phyloP scores from a whole-genome alignment of 2,329 filamentous ascomycete genomes.

The Coniochaeta sp. region DNA sequence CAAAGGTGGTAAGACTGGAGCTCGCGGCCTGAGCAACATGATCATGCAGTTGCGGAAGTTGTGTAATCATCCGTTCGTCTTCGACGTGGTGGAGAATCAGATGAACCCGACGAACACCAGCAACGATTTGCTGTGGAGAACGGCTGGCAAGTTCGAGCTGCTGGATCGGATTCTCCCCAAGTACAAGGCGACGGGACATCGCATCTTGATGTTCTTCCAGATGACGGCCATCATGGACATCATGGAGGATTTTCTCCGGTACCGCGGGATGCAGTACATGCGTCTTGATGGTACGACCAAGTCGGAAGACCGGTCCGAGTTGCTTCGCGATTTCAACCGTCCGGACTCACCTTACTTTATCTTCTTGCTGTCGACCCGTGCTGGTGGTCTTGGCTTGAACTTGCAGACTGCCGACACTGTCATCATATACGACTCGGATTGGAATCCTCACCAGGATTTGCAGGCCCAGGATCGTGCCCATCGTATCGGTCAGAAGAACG shows the following conservation, averaged over 20 bases:
- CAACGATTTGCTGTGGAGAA: slow-evolving; percentile 93
- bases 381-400: slow-evolving; percentile 94
- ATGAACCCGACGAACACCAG: slow-evolving; percentile 87
- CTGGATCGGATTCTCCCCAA: slow-evolving; percentile 89
- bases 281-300: slow-evolving; percentile 96
- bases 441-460: slow-evolving; percentile 98
- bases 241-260: slow-evolving; percentile 95
- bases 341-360: slow-evolving; percentile 91
- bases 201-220: slow-evolving; percentile 99
- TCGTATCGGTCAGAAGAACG: slow-evolving; percentile 99
- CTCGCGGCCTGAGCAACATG: slow-evolving; percentile 97
- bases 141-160: slow-evolving; percentile 93
- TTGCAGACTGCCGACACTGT: slow-evolving; percentile 96
- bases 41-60: slow-evolving; percentile 98
- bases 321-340: slow-evolving; percentile 83
- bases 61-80: slow-evolving; percentile 98
- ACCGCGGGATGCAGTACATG: slow-evolving; percentile 76
- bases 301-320: slow-evolving; percentile 89
- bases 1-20: slow-evolving; percentile 88
- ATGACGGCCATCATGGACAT: slow-evolving; percentile 99
- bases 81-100: slow-evolving; percentile 94
- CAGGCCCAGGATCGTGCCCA: slow-evolving; percentile 99
- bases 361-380: slow-evolving; percentile 96
- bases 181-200: slow-evolving; percentile 83
- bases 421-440: slow-evolving; percentile 99